Evolutionary conservation across 345 rosid genomes (phyloP).

Genomic region (Syzygium oleosum): DNA sequence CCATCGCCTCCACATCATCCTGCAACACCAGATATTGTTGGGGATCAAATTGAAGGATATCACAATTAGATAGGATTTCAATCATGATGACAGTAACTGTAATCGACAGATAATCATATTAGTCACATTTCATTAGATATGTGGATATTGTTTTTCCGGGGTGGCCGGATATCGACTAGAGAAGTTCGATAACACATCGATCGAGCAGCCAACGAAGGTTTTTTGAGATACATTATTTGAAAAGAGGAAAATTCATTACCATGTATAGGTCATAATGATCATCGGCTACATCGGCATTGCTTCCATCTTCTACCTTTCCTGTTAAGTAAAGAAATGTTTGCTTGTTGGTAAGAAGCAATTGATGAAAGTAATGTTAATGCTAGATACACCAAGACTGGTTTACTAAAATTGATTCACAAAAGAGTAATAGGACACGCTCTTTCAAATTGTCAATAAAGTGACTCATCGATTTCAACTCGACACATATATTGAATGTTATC

Average conservation of each 20-base stretch:
- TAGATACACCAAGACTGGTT: neutral
- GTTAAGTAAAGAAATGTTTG: neutral
- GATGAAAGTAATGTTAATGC: neutral
- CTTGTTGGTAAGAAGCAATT: neutral
- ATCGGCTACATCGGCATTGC: conserved; percentile 15
- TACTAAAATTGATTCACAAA: neutral
- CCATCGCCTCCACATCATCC: conserved; percentile 13
- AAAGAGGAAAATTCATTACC: neutral
- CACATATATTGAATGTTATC: neutral
- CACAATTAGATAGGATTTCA: neutral
- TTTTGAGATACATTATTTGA: neutral
- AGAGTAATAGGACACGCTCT: neutral
- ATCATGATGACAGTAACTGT: neutral
- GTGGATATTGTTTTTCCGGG: neutral
- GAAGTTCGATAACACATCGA: neutral
- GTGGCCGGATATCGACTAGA: neutral
- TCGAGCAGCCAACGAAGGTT: neutral
- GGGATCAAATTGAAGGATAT: neutral
- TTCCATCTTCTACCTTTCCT: conserved; percentile 12
- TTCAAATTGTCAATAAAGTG: neutral
- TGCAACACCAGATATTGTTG: neutral
- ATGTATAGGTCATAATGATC: conserved; percentile 12
- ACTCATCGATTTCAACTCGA: neutral
- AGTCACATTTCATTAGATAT: neutral
- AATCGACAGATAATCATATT: neutral